Evolutionary conservation across 2,329 filamentous ascomycete genomes (phyloP).

Genomic region (Fusarium sp.): DNA sequence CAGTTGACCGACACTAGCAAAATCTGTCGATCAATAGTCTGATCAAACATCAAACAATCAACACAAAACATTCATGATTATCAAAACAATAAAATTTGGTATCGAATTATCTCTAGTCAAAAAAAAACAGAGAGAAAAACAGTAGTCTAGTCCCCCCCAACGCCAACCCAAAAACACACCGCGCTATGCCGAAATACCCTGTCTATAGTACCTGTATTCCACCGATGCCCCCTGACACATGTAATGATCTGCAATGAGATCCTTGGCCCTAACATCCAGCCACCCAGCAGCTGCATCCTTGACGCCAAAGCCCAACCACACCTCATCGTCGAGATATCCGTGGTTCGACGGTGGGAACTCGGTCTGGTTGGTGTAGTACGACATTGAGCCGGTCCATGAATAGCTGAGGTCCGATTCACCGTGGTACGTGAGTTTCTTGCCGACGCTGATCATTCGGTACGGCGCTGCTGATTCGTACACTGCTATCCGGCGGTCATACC

Average conservation of each 20-base stretch:
- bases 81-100: background rate
- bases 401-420: conserved; percentile 34
- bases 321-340: conserved; percentile 38
- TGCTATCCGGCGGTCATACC: conserved; percentile 39
- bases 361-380: conserved; percentile 30
- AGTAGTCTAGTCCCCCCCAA: conserved; percentile 4
- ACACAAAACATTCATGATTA: background rate
- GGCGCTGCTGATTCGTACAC: conserved; percentile 33
- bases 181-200: conserved; percentile 22
- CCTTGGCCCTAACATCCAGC: conserved; percentile 36
- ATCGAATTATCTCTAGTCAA: background rate
- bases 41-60: background rate
- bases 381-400: conserved; percentile 38
- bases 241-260: conserved; percentile 37
- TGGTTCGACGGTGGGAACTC: conserved; percentile 25
- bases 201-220: conserved; percentile 29
- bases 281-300: conserved; percentile 37
- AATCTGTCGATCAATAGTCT: background rate
- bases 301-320: conserved; percentile 42
- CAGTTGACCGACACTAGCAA: background rate
- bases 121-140: background rate
- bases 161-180: conserved; percentile 5
- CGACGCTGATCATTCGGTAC: conserved; percentile 40
- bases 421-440: conserved; percentile 40
- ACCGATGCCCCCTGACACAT: conserved; percentile 31